Base-by-base conservation (phyloP, 768 basidiomycete species). In the Hypsizygus marmoreus region DNA sequence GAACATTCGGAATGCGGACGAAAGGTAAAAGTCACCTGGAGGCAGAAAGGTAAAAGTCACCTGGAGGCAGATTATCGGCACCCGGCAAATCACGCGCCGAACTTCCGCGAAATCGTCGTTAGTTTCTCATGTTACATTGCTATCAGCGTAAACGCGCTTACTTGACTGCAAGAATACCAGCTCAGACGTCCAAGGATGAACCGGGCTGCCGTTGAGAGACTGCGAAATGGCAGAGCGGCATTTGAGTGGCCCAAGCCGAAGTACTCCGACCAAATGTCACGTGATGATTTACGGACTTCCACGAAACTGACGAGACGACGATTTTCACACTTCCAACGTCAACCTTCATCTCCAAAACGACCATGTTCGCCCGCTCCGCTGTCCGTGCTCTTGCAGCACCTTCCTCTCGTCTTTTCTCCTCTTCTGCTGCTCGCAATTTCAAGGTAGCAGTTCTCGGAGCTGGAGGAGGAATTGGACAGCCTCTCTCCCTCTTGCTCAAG, bases 381-480 rank as follows among this genome's bases (percentile, higher is more conserved):
- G 63, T 74, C 63, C 85, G 85, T 56, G 61, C 77, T 32, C 62
- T 87, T 58, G 63, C 77, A 43, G 60, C 72, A 43, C 69, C 75
- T 36, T 76, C 76, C 28, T 65, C 82, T 50, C 82, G 87, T 61
- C 71, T 78, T 43, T 92, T 93, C 75, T 91, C 88, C 36, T 84
- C 89, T 20, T 84, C 86, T 17, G 73, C 80, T 19, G 63, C 82
- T 34, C 80, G 84, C 60, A 79, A 77, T 53, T 86, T 84, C 56
- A 95, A 94, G 76, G 95, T 97, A 67, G 89, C 90, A 40, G 95
- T 99, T 50, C 90, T 97, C 67, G 95, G 95, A 60, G 97, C 97
- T 51, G 95, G 92, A 60, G 95, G 95, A 79, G 95, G 95, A 70
- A 98, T 98, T 68, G 95, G 95, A 67, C 95, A 98, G 70, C 95